phyloP scores from a whole-genome alignment of 1,284 basidiomycete species.

The Sanghuangporus sanghuang region DNA sequence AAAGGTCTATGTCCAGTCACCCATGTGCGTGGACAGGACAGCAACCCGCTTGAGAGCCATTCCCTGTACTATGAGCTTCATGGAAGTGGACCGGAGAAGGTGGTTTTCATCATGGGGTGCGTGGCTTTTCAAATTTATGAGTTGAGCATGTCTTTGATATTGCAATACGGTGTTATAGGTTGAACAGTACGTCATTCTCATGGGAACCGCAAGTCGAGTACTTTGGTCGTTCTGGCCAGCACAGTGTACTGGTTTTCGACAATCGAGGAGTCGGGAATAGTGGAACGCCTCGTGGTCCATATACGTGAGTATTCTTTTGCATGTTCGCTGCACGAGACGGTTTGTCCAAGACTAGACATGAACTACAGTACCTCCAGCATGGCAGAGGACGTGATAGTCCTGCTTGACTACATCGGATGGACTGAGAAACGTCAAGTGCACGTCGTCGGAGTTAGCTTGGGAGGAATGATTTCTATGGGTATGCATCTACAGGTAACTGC shows the following conservation, averaged over 20 bases:
- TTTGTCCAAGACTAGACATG: neutral
- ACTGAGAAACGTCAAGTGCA: constrained; percentile 56
- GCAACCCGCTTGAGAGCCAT: constrained; percentile 51
- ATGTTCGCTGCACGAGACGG: neutral
- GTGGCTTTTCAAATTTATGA: constrained; percentile 11
- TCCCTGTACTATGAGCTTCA: constrained; percentile 76
- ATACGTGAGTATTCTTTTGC: constrained; percentile 35
- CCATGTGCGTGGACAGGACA: constrained; percentile 41
- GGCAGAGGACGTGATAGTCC: constrained; percentile 69
- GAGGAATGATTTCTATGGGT: constrained; percentile 86
- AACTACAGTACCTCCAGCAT: constrained; percentile 61
- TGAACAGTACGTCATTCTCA: constrained; percentile 59
- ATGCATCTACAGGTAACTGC: constrained; percentile 6
- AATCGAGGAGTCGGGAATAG: constrained; percentile 85
- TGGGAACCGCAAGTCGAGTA: constrained; percentile 60
- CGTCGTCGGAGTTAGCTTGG: constrained; percentile 76
- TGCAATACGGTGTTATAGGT: constrained; percentile 24
- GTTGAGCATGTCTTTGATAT: neutral
- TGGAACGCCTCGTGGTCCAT: constrained; percentile 65
- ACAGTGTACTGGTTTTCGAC: constrained; percentile 76
- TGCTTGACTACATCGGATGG: constrained; percentile 76
- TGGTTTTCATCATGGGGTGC: constrained; percentile 70
- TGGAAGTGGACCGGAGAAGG: constrained; percentile 56
- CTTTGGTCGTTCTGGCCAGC: constrained; percentile 44
- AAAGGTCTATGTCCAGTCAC: constrained; percentile 73